These are phyloP conservation scores for Lagerstroemia fauriei DNA, from an alignment of 441 rosid species.

Conservation along the genomic window DNA sequence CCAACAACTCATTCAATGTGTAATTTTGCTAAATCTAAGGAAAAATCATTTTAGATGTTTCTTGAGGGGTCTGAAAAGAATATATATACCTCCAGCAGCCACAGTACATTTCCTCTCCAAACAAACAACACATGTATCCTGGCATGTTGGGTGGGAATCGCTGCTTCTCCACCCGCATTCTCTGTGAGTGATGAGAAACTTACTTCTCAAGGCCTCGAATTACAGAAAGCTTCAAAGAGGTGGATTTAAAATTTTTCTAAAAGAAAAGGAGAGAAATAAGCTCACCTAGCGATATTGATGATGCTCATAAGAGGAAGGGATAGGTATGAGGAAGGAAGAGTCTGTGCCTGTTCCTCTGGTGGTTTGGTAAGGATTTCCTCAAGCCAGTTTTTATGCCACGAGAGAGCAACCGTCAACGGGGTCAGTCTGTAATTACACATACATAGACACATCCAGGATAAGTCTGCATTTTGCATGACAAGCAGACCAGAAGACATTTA, in stretches of 20 bases:
- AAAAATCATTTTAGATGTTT: not conserved
- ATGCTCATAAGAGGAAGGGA: constrained; percentile 94
- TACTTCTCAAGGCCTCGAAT: not conserved
- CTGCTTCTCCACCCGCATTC: constrained; percentile 86
- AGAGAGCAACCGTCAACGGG: constrained; percentile 84
- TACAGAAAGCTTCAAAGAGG: not conserved
- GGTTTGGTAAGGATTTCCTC: constrained; percentile 63
- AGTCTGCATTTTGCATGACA: not conserved
- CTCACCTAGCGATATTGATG: constrained; percentile 78
- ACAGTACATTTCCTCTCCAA: constrained; percentile 80
- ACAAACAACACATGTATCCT: constrained; percentile 82
- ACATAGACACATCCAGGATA: constrained; percentile 25
- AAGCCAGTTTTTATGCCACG: constrained; percentile 82
- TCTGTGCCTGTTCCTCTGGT: constrained; percentile 42
- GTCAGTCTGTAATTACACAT: constrained; percentile 56
- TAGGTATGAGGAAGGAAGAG: constrained; percentile 68
- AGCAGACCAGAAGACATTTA: not conserved
- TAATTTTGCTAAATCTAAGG: not conserved
- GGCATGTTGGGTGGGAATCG: constrained; percentile 50
- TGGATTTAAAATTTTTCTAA: not conserved
- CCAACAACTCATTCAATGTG: not conserved
- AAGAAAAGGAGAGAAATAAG: not conserved
- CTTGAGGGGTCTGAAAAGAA: not conserved
- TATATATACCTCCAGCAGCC: constrained; percentile 67
- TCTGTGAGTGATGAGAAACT: constrained; percentile 45